Conservation (phyloP, 164 flowering plant genomes). For the Buxus sempervirens region DNA sequence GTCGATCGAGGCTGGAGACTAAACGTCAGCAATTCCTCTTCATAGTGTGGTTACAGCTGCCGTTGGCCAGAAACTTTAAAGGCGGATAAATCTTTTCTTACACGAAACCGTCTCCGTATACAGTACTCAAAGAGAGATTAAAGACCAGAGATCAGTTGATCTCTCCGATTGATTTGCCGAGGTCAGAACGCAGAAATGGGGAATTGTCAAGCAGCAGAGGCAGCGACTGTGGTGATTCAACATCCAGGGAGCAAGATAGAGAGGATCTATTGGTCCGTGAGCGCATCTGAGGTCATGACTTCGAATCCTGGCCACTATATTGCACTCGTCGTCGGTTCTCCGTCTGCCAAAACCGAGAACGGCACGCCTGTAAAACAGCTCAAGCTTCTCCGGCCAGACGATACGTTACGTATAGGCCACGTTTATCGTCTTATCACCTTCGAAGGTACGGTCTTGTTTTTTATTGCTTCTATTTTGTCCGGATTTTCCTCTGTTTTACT, state of each 20-base stretch:
- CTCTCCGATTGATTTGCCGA: not conserved
- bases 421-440: slow-evolving; percentile 75
- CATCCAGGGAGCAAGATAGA: slow-evolving; percentile 48
- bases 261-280: slow-evolving; percentile 55
- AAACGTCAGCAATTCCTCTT: not conserved
- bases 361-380: slow-evolving; percentile 49
- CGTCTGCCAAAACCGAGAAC: slow-evolving; percentile 25
- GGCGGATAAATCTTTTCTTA: not conserved
- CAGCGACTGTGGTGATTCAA: slow-evolving; percentile 61
- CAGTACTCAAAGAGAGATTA: not conserved
- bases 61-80: not conserved
- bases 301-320: slow-evolving; percentile 77
- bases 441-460: slow-evolving; percentile 41
- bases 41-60: no score
- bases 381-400: slow-evolving; percentile 74
- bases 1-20: not conserved
- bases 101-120: not conserved
- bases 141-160: not conserved
- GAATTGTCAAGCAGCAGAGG: slow-evolving; percentile 78
- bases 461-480: not conserved
- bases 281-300: slow-evolving; percentile 58
- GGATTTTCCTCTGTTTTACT: not conserved
- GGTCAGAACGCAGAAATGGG: slow-evolving; percentile 39
- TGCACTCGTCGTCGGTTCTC: slow-evolving; percentile 39
- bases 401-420: slow-evolving; percentile 59